A percentile compares a stretch with the other conserved stretches of the same genome.
phyloP scores from a whole-genome alignment of 305 asterid genomes.

The Solanum hybrid region DNA sequence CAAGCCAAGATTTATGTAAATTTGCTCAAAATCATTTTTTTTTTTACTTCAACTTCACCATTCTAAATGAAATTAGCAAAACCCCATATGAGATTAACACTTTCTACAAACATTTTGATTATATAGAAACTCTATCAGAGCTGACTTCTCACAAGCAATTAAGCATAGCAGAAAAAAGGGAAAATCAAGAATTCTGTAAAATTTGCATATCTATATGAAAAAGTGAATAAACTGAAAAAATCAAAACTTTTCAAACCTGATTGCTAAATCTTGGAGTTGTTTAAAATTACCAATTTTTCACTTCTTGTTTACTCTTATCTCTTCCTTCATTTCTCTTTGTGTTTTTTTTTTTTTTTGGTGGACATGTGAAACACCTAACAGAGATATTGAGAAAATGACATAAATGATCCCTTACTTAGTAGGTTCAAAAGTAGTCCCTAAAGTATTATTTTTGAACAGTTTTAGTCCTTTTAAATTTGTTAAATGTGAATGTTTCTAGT shows the following conservation, averaged over 20 bases:
- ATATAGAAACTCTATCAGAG: not conserved
- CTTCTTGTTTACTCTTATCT: not conserved
- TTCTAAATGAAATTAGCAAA: not conserved
- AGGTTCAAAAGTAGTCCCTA: not conserved
- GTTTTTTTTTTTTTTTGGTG: not conserved
- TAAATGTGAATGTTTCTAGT: not conserved
- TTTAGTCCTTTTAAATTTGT: not conserved
- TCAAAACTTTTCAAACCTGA: not conserved
- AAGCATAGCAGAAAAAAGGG: not conserved
- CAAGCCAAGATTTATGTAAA: not conserved
- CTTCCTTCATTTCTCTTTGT: not conserved
- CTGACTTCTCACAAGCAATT: not conserved
- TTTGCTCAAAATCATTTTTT: not conserved
- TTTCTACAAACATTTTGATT: not conserved
- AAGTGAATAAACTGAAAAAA: not conserved
- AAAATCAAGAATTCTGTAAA: not conserved
- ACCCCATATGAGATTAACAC: not conserved
- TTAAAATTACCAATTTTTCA: not conserved
- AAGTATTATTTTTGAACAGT: not conserved
- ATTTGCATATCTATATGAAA: not conserved
- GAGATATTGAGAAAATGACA: not conserved
- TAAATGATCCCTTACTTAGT: not conserved
- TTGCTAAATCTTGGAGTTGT: not conserved
- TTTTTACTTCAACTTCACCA: not conserved
- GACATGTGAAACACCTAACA: not conserved